Evolutionary conservation across 129 eudicot genomes (phyloP).

Genomic region (Centella asiatica): DNA sequence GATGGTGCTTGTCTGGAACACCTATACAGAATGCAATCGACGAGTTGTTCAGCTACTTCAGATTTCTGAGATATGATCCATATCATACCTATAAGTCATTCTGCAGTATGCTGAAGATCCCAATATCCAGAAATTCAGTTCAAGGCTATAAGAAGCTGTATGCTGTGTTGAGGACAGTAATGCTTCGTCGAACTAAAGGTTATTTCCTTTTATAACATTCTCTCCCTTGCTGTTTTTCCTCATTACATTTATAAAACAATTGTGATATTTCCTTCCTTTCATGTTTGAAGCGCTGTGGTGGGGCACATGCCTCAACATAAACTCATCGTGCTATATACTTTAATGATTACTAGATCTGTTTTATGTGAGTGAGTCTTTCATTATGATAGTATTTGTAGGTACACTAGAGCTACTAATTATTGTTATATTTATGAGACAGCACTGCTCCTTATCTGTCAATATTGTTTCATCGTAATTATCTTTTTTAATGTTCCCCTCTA

Average conservation of each 20-base stretch:
- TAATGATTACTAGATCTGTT: no score
- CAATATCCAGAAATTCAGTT: slow-evolving; percentile 59
- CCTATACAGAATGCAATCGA: slow-evolving; percentile 93
- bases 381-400: no score
- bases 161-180: slow-evolving; percentile 60
- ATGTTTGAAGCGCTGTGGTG: background rate
- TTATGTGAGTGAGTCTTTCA: no score
- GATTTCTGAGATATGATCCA: slow-evolving; percentile 77
- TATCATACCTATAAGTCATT: slow-evolving; percentile 56
- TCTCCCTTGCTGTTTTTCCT: background rate
- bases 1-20: slow-evolving; percentile 98
- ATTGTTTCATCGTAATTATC: no score
- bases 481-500: no score
- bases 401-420: no score
- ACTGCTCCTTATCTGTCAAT: no score
- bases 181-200: slow-evolving; percentile 99
- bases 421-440: no score
- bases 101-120: slow-evolving; percentile 46
- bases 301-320: background rate
- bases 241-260: background rate
- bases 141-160: slow-evolving; percentile 80
- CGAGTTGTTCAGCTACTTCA: slow-evolving; percentile 84
- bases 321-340: no score
- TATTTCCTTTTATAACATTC: background rate
- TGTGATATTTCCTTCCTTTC: background rate